A percentile compares a stretch with the other conserved stretches of the same genome.
These are phyloP conservation scores for Salix brachista DNA, from an alignment of 345 rosid genomes.

Conservation along the genomic window DNA sequence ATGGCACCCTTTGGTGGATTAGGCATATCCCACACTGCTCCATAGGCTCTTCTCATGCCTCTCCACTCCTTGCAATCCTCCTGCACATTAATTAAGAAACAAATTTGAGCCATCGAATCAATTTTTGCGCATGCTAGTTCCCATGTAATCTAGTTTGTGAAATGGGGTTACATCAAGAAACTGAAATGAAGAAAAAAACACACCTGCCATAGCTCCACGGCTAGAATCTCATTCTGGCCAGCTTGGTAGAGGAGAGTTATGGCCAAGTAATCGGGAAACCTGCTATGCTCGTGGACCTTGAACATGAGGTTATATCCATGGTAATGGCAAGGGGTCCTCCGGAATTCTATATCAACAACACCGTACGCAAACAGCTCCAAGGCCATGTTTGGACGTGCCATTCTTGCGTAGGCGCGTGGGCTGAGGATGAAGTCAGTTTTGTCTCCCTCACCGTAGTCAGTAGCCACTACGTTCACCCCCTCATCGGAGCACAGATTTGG, in stretches of 20 bases:
- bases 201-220: slow-evolving; percentile 67
- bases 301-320: slow-evolving; percentile 40
- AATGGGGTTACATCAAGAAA: neutral
- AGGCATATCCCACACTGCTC: slow-evolving; percentile 59
- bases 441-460: slow-evolving; percentile 84
- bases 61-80: slow-evolving; percentile 60
- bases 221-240: slow-evolving; percentile 55
- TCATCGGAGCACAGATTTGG: slow-evolving; percentile 54
- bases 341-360: slow-evolving; percentile 72
- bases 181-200: neutral
- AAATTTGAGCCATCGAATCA: neutral
- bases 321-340: slow-evolving; percentile 60
- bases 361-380: slow-evolving; percentile 53
- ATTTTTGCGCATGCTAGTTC: neutral
- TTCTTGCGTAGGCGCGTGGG: slow-evolving; percentile 48
- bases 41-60: slow-evolving; percentile 68
- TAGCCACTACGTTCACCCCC: slow-evolving; percentile 64
- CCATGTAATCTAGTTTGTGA: neutral
- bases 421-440: slow-evolving; percentile 79
- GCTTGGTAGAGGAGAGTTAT: slow-evolving; percentile 44
- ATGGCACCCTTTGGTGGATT: slow-evolving; percentile 57
- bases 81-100: slow-evolving; percentile 19
- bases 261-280: slow-evolving; percentile 60
- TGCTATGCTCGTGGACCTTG: slow-evolving; percentile 73
- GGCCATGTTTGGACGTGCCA: slow-evolving; percentile 42